These are phyloP conservation scores for Gossypium anomalum DNA, from an alignment of 345 rosid species.

Conservation along the genomic window DNA sequence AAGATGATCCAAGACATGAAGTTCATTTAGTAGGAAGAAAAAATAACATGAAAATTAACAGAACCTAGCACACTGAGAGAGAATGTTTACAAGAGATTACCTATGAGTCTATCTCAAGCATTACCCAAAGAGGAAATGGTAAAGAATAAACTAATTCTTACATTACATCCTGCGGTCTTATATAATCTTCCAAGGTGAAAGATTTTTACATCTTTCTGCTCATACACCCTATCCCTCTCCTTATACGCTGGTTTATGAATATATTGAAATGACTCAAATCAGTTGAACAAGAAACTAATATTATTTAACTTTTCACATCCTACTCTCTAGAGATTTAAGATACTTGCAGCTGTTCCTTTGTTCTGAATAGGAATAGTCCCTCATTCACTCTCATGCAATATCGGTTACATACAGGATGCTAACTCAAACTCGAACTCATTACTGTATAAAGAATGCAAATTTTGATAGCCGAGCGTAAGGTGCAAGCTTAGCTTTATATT, in stretches of 20 bases:
- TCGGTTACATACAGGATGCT: not conserved
- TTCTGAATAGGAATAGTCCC: not conserved
- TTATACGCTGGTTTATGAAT: not conserved
- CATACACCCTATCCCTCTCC: not conserved
- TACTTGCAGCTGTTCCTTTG: not conserved
- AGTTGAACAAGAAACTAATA: not conserved
- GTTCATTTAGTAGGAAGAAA: too few relatives aligned
- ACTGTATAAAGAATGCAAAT: not conserved
- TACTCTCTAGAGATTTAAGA: not conserved
- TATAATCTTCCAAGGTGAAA: not conserved
- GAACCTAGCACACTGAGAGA: too few relatives aligned
- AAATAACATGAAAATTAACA: too few relatives aligned
- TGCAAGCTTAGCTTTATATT: not conserved
- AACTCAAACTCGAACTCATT: not conserved
- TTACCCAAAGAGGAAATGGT: not conserved
- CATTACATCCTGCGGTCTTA: not conserved
- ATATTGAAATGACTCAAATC: not conserved
- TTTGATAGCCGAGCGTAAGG: not conserved
- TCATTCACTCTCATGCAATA: not conserved
- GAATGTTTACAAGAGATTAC: not conserved
- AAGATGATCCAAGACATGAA: not conserved
- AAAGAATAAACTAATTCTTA: not conserved
- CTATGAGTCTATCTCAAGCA: not conserved
- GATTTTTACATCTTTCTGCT: not conserved
- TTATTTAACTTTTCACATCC: not conserved